Base-by-base conservation (phyloP, 1,284 basidiomycete species). In the Bondarzewia mesenterica region DNA sequence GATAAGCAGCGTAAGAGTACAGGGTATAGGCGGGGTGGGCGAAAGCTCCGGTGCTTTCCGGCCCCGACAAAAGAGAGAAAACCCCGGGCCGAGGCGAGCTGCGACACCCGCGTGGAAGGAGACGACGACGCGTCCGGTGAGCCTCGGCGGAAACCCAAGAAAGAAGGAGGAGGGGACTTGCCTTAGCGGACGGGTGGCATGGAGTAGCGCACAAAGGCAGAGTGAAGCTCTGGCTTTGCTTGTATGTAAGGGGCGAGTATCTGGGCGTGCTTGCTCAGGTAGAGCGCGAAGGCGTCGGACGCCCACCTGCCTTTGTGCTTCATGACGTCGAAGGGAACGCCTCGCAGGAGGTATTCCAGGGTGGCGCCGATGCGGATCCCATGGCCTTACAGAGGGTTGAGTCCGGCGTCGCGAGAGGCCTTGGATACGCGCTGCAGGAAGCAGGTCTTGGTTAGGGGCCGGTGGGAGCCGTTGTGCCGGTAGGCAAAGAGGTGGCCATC, bases 341-440 rank as follows among this genome's bases (percentile, higher is more conserved):
- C 62, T 2, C 61, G 46, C 1, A 71, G 57, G 0, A 73, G 62
- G 44, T 69, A 70, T 42, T 67, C 61, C 0, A 73, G 58, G 0
- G 67, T 71, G 0, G 63, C 56, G 0, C 72, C 67, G 26, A 73
- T 72, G 4, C 63, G 57, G 36, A 73, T 65, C 10, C 64, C 60
- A 52, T 73, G 70, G 0, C 63, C 65, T 23, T 62, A 53, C 15
- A 32, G 29, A 10, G 29, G 29, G 29, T 32, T 15, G 8, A 4
- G 29, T 4, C 29, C 29, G 10, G 4, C 29, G 10, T 2, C 29
- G 8, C 15, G 8, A 4, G 29, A 32, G 8, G 29, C 29, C 29
- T 32, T 4, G 4, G 29, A 8, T 32, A 32, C 15, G 29, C 4
- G 29, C 15, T 8, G 8, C 4, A 39, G 38, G 8, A 39, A 16